Conservation (phyloP, 139 green algal species). For the Volvox africanus region DNA sequence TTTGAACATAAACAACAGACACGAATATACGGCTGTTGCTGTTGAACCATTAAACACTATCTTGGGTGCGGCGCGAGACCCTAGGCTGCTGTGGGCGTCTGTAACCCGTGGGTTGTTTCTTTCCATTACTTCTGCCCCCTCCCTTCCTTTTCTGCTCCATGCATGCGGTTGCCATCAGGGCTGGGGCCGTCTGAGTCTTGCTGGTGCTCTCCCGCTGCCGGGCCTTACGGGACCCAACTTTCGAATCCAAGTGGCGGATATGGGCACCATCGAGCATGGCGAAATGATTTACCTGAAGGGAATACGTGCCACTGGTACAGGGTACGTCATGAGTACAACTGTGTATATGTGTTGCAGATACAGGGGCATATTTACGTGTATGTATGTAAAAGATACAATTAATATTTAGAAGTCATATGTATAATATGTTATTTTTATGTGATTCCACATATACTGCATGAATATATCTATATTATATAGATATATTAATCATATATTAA, state of each 20-base stretch:
- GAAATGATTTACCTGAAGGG: background rate
- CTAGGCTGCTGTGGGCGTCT: no score
- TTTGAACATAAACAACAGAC: no score
- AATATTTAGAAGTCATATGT: no score
- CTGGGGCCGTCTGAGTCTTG: background rate
- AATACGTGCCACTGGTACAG: background rate
- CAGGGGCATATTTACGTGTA: no score
- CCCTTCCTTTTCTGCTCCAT: background rate
- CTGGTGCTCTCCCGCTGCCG: background rate
- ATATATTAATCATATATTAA: background rate
- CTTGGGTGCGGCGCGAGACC: no score
- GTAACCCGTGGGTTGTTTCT: no score
- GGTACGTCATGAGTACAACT: background rate
- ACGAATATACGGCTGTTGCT: no score
- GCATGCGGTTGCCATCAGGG: background rate
- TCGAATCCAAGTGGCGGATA: background rate
- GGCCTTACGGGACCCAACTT: background rate
- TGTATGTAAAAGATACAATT: no score
- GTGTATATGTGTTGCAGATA: background rate
- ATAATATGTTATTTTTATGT: no score
- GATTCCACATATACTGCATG: no score
- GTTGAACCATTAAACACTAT: no score
- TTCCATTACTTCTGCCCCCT: background rate
- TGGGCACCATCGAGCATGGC: background rate
- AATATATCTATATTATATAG: background rate